Conservation (phyloP, 169 alveolate species). For the Neospora caninum region DNA sequence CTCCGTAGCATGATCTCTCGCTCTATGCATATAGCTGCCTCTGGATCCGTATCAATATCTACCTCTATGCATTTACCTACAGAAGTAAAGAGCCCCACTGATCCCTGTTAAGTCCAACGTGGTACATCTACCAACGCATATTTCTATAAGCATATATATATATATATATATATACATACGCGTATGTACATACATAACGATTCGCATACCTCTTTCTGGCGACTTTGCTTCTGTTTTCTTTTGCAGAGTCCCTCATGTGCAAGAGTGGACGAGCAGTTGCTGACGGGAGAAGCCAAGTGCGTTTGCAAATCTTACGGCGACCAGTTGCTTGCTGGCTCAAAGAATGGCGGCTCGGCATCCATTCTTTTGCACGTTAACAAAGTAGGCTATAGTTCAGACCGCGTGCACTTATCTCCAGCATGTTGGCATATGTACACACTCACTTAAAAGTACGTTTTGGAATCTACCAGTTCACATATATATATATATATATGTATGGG, state of each 20-base stretch:
- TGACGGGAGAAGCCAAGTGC: constrained; percentile 54
- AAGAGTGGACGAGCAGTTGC: constrained; percentile 56
- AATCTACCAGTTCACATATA: background rate
- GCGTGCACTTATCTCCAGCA: background rate
- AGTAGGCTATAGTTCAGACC: background rate
- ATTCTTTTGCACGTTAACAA: constrained; percentile 35
- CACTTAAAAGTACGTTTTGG: too few relatives aligned
- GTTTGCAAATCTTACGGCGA: constrained; percentile 41
- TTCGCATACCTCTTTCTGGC: background rate
- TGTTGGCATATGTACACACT: background rate
- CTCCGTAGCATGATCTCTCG: too few relatives aligned
- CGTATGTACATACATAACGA: background rate
- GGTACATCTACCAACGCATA: too few relatives aligned
- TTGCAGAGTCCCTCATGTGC: constrained; percentile 13
- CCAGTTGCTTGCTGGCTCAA: constrained; percentile 54
- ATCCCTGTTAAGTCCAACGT: too few relatives aligned
- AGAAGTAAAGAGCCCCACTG: too few relatives aligned
- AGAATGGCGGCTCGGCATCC: constrained; percentile 30
- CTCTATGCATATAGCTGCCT: too few relatives aligned
- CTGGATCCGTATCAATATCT: too few relatives aligned
- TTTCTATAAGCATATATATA: too few relatives aligned
- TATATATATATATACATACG: too few relatives aligned
- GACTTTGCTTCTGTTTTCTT: background rate
- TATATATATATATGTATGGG: too few relatives aligned
- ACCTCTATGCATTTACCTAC: too few relatives aligned